Evolutionary conservation across 805 yeast genomes (phyloP), one percentile per base, ranked within the genome.

Genomic region (Hanseniaspora osmophila): DNA sequence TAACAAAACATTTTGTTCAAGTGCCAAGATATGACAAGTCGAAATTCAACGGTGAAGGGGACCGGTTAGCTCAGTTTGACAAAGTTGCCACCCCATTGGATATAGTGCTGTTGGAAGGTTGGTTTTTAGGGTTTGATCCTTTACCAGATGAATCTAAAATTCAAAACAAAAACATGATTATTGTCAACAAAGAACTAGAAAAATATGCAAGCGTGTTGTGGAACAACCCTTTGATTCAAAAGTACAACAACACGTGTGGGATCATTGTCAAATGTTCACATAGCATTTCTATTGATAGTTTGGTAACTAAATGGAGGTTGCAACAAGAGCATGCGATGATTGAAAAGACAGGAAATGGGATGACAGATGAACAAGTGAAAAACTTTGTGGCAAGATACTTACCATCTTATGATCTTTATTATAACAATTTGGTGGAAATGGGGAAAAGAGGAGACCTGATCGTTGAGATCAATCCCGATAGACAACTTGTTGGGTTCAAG

Each of bases 91-190:
- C 49, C 1, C 71, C 73, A 2, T 67, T 76, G 3, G 85, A 83
- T 54, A 71, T 87, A 3, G 70, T 90, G 2, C 60, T 90, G 1
- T 68, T 92, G 37, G 98, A 90, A 63, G 98, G 97, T 4, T 90
- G 98, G 98, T 86, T 88, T 64, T 71, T 77, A 19, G 97, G 97
- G 1, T 90, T 77, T 57, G 50, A 57, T 4, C 68, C 81, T 1
- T 51, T 73, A 16, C 51, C 35, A 1, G 52, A 60, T 27, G 58
- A 58, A 3, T 50, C 50, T 1, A 60, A 58, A 6, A 41, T 54
- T 6, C 38, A 45, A 46, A 64, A 41, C 46, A 52, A 19, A 42
- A 58, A 47, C 62, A 67, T 51, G 55, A 53, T 64, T 7, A 49
- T 58, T 37, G 64, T 90, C 40, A 82, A 92, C 60, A 55, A 64